Conservation (phyloP, 768 basidiomycete genomes). For the Tulasnella sp. region DNA sequence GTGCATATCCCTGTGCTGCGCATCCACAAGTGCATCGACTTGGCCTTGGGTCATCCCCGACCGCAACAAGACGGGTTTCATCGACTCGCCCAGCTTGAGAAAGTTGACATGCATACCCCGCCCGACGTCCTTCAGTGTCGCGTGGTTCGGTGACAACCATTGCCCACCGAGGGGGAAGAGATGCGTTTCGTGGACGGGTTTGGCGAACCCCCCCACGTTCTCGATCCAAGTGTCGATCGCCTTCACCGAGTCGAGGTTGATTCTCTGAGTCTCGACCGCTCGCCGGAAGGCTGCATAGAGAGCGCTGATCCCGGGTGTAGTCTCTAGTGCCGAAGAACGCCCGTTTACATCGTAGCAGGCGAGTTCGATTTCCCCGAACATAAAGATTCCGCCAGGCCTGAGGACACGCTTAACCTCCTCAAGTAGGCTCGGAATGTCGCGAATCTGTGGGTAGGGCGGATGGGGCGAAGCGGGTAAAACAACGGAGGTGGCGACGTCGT, state of each 20-base stretch:
- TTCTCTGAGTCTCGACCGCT: conserved; percentile 7
- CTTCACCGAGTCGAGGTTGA: neutral
- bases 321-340: neutral
- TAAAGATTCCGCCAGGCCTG: conserved; percentile 6
- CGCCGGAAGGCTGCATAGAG: conserved; percentile 7
- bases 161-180: conserved; percentile 9
- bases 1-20: neutral
- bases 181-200: neutral
- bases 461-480: neutral
- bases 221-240: conserved; percentile 8
- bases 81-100: conserved; percentile 2
- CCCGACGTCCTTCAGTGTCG: conserved; percentile 1
- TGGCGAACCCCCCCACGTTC: neutral
- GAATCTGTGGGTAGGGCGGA: conserved; percentile 1
- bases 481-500: neutral
- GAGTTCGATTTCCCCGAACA: conserved; percentile 14
- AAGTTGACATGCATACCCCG: neutral
- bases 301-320: conserved; percentile 7
- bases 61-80: conserved; percentile 6
- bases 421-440: conserved; percentile 4
- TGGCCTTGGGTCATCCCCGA: neutral
- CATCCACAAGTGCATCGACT: neutral
- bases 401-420: conserved; percentile 4
- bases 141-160: neutral
- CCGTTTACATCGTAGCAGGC: neutral